Base-by-base conservation (phyloP, 306 rosid species). In the Spatholobus suberectus region DNA sequence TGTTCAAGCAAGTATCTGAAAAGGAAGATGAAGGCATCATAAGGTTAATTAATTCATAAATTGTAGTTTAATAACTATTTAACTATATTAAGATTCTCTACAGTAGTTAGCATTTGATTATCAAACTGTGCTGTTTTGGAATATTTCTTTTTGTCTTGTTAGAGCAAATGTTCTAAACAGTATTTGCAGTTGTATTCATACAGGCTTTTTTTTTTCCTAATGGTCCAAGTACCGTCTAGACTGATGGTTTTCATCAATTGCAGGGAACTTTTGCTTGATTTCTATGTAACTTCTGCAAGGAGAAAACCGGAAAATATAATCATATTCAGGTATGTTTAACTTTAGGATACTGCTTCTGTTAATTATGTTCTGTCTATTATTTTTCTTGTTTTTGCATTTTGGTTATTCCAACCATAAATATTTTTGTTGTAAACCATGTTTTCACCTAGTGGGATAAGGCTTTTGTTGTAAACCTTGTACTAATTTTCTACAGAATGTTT, bases 251-350 rank as follows among this genome's bases (percentile, higher is more conserved):
- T 83, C n/a, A 54, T 77, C 34, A 18, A 82, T 77, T 88, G 87
- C 94, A 96, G 99, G 92, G 99, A 96, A 83, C 88, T 90, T 71
- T 75, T 96, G 71, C 77, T 96, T 5, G 99, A 96, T 77, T 96
- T 96, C 88, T 96, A 94, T 77, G 43, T 71, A 5, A 94, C 95
- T 77, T 96, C 98, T 41, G 94, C 91, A 41, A 96, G 94, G 84
- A 84, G 90, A 27, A 96, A 96, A 61, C 99, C 99, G 0, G 99
- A 96, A 12, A 94, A 96, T 65, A 92, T 96, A n/a, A 92, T 96
- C 44, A 92, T 96, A 51, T 96, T 96, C 92, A 94, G 99, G 99
- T 89, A 70, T 57, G 12, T 52, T 46, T 27, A n/a, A n/a, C n/a
- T 37, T 40, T 15, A 13, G 35, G 46, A 20, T 20, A 17, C 46